Percentiles rank a stretch among this genome's conserved stretches.
phyloP scores from a whole-genome alignment of 176 grass and related monocot species.

The Pharus latifolius region DNA sequence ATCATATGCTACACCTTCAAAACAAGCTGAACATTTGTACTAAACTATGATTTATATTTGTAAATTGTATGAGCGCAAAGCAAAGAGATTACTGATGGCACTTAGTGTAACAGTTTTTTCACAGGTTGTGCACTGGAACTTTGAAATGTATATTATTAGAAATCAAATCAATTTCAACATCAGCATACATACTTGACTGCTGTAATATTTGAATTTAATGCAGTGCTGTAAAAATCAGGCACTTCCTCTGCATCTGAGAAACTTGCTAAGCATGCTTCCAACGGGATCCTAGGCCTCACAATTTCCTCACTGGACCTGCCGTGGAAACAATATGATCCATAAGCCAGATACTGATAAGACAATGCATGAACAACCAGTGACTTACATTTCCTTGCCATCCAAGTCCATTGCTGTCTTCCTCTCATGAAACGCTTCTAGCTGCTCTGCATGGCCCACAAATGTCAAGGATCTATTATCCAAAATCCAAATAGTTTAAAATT shows the following conservation, averaged over 20 bases:
- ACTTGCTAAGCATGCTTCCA: constrained; percentile 83
- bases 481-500: neutral
- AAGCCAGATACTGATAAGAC: neutral
- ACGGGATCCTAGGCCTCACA: constrained; percentile 80
- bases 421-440: constrained; percentile 75
- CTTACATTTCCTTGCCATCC: constrained; percentile 86
- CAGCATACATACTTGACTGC: constrained; percentile 84
- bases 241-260: constrained; percentile 83
- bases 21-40: neutral
- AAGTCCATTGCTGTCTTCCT: constrained; percentile 62
- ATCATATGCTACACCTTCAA: neutral
- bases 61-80: neutral
- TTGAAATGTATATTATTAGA: neutral
- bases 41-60: neutral
- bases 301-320: constrained; percentile 72
- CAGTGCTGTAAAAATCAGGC: constrained; percentile 78
- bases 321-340: constrained; percentile 4
- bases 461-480: constrained; percentile 18
- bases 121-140: neutral
- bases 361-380: neutral
- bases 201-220: constrained; percentile 88
- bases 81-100: neutral
- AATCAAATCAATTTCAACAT: neutral
- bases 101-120: neutral
- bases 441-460: constrained; percentile 45